Percentiles rank a stretch among this genome's conserved stretches.
These are phyloP conservation scores for Podila epicladia DNA, from an alignment of 192 early-diverging fungal genomes.

Conservation along the genomic window DNA sequence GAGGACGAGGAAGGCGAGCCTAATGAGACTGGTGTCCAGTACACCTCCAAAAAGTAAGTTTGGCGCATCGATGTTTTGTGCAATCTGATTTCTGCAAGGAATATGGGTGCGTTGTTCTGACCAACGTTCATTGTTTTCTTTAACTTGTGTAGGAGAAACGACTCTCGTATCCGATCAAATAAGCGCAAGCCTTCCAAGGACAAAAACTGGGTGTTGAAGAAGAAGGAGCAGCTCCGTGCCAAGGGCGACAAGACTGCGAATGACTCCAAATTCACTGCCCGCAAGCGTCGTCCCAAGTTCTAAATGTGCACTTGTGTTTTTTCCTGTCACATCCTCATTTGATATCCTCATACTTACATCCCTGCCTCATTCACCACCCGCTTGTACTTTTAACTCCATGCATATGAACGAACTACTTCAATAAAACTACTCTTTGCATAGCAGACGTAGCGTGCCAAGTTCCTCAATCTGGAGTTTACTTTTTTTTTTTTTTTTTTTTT, in stretches of 20 bases:
- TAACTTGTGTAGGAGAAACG: slow-evolving; percentile 30
- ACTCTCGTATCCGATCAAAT: slow-evolving; percentile 43
- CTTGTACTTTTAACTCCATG: too few relatives aligned
- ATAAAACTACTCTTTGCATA: too few relatives aligned
- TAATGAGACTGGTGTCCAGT: slow-evolving; percentile 51
- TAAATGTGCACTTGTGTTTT: slow-evolving; percentile 49
- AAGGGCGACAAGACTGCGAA: slow-evolving; percentile 79
- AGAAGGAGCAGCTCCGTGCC: slow-evolving; percentile 86
- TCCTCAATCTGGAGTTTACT: too few relatives aligned
- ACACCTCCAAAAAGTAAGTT: slow-evolving; percentile 51
- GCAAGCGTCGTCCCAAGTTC: slow-evolving; percentile 91
- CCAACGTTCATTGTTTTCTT: neutral
- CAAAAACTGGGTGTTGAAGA: slow-evolving; percentile 89
- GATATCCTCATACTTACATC: neutral
- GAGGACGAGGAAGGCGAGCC: slow-evolving; percentile 66
- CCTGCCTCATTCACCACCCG: neutral
- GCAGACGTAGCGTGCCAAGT: too few relatives aligned
- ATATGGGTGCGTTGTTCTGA: neutral
- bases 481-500: too few relatives aligned
- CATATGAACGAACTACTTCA: too few relatives aligned
- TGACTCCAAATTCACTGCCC: slow-evolving; percentile 95
- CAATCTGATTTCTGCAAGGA: too few relatives aligned
- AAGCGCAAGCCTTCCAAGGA: slow-evolving; percentile 78
- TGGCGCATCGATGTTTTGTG: too few relatives aligned
- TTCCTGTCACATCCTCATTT: slow-evolving; percentile 2